Base-by-base conservation (phyloP, 257 asterid genomes). In the Nicotiana otophora region DNA sequence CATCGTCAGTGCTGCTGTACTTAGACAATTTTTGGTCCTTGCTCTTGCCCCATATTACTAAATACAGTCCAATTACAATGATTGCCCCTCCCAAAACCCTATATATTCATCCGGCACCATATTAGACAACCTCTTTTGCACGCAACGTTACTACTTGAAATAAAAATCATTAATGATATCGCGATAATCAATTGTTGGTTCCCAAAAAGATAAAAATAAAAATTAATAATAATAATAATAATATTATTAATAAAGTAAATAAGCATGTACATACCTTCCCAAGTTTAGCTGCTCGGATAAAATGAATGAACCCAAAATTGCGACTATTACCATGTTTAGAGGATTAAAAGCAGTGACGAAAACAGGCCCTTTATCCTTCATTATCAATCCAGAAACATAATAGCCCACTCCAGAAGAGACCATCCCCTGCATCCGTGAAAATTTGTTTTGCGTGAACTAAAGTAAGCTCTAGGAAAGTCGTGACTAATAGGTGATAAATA, bases 331-430 rank as follows among this genome's bases (percentile, higher is more conserved):
- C 95, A 91, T 91, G 31, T 83, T 90, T 36, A 89, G 51, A 66
- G 95, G 95, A 81, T 83, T 84, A 68, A 90, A 91, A 1, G 92
- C 81, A 5, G 95, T 85, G 2, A 90, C 90, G 14, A 91, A 90
- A 81, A 91, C 91, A 0, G 93, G 95, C 20, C 92, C 93, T 61
- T 89, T 89, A 30, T 85, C 87, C 80, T 87, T 90, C 88, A 90
- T 88, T 81, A 89, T 78, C 1, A 80, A 48, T 23, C 93, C 93
- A 9, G 91, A 85, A 1, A 90, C 84, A 76, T 88, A 90, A 85
- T 86, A 89, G 5, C 85, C 81, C 6, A 85, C 82, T 60, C 93
- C 95, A 0, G 92, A 91, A 48, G 88, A 58, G 8, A 91, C 46
- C 12, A 90, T 81, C 62, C 93, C 95, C 92, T 90, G 83, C 81